Evolutionary conservation across 305 asterid genomes (phyloP).

Genomic region (Fraxinus ornus): DNA sequence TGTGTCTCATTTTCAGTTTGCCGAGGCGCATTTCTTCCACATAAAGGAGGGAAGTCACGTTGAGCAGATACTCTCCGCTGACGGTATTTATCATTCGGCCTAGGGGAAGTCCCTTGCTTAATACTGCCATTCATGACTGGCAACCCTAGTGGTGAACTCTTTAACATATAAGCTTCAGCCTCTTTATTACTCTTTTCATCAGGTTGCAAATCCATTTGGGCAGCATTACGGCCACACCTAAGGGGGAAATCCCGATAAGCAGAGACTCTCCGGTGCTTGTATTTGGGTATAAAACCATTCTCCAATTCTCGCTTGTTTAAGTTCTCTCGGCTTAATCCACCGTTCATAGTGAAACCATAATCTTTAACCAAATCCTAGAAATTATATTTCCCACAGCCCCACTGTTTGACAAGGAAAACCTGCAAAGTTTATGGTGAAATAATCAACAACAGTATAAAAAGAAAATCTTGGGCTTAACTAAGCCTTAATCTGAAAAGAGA

Average conservation of each 20-base stretch:
- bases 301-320: not conserved
- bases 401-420: not conserved
- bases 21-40: conserved; percentile 42
- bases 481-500: not conserved
- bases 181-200: not conserved
- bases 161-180: not conserved
- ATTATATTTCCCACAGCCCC: not conserved
- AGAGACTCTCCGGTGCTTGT: not conserved
- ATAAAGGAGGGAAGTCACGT: conserved; percentile 70
- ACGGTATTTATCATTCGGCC: conserved; percentile 43
- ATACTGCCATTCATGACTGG: conserved; percentile 1
- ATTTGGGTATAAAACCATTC: not conserved
- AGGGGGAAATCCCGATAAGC: not conserved
- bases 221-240: not conserved
- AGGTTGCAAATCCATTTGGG: not conserved
- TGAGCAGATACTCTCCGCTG: conserved; percentile 61
- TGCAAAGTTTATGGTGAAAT: not conserved
- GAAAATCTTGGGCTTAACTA: not conserved
- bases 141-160: not conserved
- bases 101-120: conserved; percentile 20
- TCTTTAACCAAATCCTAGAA: not conserved
- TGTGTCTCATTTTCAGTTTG: conserved; percentile 28
- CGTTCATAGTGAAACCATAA: not conserved
- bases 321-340: not conserved
- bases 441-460: not conserved